A percentile compares a stretch with the other conserved stretches of the same genome.
Evolutionary conservation across 257 asterid genomes (phyloP).

Genomic region (Solanum sejunctum): DNA sequence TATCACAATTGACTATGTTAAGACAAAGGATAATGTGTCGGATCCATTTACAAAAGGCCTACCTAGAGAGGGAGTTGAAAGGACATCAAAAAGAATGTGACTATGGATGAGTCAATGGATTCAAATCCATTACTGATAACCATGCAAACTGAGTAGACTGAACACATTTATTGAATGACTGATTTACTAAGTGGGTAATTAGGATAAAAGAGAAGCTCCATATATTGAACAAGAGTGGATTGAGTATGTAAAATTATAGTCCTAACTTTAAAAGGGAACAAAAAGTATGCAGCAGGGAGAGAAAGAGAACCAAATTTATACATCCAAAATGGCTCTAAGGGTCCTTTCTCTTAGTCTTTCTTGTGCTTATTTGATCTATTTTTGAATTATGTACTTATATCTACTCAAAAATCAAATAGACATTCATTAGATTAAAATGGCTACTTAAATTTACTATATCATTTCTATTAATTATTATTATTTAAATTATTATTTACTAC

Average conservation of each 20-base stretch:
- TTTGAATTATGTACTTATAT: not conserved
- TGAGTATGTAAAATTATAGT: too few species aligned
- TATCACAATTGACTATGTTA: too few species aligned
- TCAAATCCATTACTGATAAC: constrained; percentile 45
- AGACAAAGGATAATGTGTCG: too few species aligned
- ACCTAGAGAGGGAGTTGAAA: too few species aligned
- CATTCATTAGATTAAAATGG: too few species aligned
- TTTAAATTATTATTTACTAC: too few species aligned
- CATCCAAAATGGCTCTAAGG: not conserved
- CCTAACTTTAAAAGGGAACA: too few species aligned
- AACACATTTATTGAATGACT: not conserved
- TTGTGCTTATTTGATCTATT: not conserved
- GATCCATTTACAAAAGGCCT: too few species aligned
- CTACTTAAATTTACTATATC: too few species aligned
- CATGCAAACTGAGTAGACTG: constrained; percentile 57
- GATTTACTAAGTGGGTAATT: not conserved
- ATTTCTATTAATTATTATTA: too few species aligned
- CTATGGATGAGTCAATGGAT: too few species aligned
- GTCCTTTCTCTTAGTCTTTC: not conserved
- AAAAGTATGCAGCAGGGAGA: not conserved
- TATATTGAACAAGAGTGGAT: not conserved
- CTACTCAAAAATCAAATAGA: not conserved
- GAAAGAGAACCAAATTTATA: not conserved
- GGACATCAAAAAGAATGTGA: too few species aligned
- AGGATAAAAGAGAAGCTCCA: not conserved